phyloP scores from a whole-genome alignment of 371 early-diverging fungal species.

The Synchytrium microbalum region DNA sequence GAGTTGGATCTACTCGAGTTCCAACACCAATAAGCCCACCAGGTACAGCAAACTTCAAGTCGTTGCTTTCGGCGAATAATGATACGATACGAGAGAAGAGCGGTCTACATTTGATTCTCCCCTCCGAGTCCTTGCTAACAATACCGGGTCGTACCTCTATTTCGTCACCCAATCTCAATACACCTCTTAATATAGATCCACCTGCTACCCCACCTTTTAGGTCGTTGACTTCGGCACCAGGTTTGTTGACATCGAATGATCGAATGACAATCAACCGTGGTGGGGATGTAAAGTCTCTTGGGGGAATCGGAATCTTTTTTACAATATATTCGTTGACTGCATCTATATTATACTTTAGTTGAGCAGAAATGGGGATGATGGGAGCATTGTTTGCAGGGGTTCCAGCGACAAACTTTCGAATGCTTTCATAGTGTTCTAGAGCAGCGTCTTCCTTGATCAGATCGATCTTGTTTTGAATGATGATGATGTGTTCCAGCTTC shows the following conservation, averaged over 20 bases:
- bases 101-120: conserved; percentile 83
- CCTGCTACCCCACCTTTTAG: conserved; percentile 99
- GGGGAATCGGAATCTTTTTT: conserved; percentile 95
- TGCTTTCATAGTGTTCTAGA: conserved; percentile 90
- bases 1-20: conserved; percentile 97
- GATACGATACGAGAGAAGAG: conserved; percentile 91
- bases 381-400: conserved; percentile 97
- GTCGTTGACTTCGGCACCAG: conserved; percentile 94
- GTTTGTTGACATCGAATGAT: conserved; percentile 99
- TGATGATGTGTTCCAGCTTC: conserved; percentile 96
- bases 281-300: conserved; percentile 86
- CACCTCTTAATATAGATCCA: conserved; percentile 96
- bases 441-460: conserved; percentile 94
- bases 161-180: conserved; percentile 92
- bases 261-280: conserved; percentile 98
- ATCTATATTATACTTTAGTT: conserved; percentile 98
- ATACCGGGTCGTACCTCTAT: conserved; percentile 99
- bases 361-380: conserved; percentile 98
- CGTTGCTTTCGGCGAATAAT: conserved; percentile 91
- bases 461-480: conserved; percentile 99
- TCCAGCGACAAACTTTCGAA: conserved; percentile 90
- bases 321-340: conserved; percentile 99
- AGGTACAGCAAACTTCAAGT: conserved; percentile 96
- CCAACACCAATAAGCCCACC: conserved; percentile 99
- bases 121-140: conserved; percentile 85